Conservation (phyloP, 495 filamentous ascomycete species). For the Pyronema domesticum region DNA sequence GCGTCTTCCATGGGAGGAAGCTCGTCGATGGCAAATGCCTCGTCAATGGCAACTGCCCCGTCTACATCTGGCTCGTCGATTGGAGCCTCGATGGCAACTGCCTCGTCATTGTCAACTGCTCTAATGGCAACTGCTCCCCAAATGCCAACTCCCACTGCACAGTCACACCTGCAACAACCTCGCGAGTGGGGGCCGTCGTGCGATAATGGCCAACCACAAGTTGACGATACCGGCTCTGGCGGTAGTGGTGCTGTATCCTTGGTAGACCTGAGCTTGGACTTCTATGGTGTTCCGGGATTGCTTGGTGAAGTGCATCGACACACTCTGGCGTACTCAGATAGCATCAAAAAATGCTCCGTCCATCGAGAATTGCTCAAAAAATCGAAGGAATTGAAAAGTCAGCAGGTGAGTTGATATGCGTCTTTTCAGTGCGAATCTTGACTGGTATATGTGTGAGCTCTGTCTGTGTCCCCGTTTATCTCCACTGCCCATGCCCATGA, state of each 20-base stretch:
- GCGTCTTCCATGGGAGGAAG: too few species aligned
- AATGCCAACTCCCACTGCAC: not conserved
- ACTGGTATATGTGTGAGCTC: not conserved
- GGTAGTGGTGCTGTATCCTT: not conserved
- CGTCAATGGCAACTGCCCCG: too few species aligned
- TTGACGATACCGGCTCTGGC: not conserved
- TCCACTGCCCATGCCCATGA: not conserved
- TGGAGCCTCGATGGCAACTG: too few species aligned
- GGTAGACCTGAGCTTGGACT: conserved; percentile 6
- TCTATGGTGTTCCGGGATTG: conserved; percentile 18
- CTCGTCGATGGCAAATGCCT: too few species aligned
- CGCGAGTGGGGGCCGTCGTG: not conserved
- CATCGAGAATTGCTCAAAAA: conserved; percentile 46
- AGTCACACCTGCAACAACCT: not conserved
- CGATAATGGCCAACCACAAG: not conserved
- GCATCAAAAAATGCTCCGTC: conserved; percentile 71
- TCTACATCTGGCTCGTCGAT: too few species aligned
- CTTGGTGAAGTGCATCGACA: conserved; percentile 52
- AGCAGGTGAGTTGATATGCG: conserved; percentile 38
- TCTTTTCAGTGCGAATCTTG: conserved; percentile 7
- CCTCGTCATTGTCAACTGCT: too few species aligned
- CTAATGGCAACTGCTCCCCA: too few species aligned
- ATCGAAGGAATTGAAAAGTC: conserved; percentile 50
- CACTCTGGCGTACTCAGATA: conserved; percentile 59
- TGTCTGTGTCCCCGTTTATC: not conserved